Base-by-base conservation (phyloP, 108 stramenopile genomes). In the Conticribra weissflogii region DNA sequence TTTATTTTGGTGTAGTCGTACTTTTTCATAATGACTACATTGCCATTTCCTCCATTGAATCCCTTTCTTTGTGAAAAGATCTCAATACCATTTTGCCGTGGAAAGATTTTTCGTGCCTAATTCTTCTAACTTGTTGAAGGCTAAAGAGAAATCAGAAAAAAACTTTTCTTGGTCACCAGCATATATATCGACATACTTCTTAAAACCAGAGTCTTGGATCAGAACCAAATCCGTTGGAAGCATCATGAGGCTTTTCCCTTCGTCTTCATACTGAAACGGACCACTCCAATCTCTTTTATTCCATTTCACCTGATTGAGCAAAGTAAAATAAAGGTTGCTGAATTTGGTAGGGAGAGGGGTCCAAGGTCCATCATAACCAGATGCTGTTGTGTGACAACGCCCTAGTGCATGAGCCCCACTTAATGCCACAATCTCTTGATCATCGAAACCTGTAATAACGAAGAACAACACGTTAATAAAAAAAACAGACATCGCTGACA, bases 381-480 rank as follows among this genome's bases (percentile, higher is more conserved):
- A 76, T 9, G 85, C 83, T 27, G 86, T 84, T 8, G 77, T 74
- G 69, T 96, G 96, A 78, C 95, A 97, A 2, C 93, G 83, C 12
- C 96, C 96, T 7, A 97, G 69, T 22, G 93, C 91, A 81, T 98
- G 97, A 1, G 96, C 97, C 21, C 97, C 97, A 50, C 79, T 72
- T 45, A 98, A 80, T 3, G 78, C 84, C 17, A 98, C 97, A 80
- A 91, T 91, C 33, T 85, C 90, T 47, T 81, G 81, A 68, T 91
- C 90, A 68, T 76, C 77, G 72, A 98, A 97, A 16, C 97, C 36
- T 41, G 5, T 41, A 12, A 12, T 5, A 12, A 12, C 8, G 12
- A 41, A 5, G 36, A 41, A 41, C 5, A 5, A 41, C 36, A 41
- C 8, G 5, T 41, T 41, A n/a, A n/a, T n/a, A n/a, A n/a, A n/a